Evolutionary conservation across 345 rosid genomes (phyloP).

Genomic region (Toxicodendron radicans): DNA sequence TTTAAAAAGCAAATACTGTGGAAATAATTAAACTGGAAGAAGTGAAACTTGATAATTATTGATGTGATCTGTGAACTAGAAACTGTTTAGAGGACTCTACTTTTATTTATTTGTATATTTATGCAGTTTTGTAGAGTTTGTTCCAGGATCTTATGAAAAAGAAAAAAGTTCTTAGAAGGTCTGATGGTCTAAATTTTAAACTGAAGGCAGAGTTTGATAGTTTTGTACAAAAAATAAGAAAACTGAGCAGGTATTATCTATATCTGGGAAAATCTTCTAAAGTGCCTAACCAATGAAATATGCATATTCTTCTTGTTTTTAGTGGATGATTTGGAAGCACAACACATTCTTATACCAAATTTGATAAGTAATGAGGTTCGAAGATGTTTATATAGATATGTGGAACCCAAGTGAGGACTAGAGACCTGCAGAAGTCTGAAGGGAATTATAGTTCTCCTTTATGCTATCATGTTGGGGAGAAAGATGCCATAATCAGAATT

Average conservation of each 20-base stretch:
- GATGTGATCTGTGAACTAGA: not conserved
- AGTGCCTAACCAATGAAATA: no score
- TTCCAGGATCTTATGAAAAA: not conserved
- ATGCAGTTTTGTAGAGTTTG: not conserved
- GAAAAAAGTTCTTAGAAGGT: not conserved
- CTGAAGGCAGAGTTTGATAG: not conserved
- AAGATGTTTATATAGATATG: not conserved
- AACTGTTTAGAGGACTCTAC: no score
- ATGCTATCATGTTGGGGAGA: not conserved
- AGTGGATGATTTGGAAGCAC: not conserved
- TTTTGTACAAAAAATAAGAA: not conserved
- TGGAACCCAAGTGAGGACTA: not conserved
- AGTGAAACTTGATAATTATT: not conserved
- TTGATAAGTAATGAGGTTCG: not conserved
- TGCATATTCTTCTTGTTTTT: not conserved
- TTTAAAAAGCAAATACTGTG: not conserved
- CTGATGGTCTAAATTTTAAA: not conserved
- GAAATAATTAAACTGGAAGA: not conserved
- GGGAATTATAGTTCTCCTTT: not conserved
- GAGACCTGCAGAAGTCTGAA: not conserved
- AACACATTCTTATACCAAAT: not conserved
- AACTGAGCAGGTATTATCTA: not conserved
- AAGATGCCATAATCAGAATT: not conserved
- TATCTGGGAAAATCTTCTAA: not conserved
- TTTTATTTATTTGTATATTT: no score